Evolutionary conservation across 2,329 filamentous ascomycete genomes (phyloP), one percentile per base, ranked within the genome.

Genomic region (Fusarium brevicatenulatum): DNA sequence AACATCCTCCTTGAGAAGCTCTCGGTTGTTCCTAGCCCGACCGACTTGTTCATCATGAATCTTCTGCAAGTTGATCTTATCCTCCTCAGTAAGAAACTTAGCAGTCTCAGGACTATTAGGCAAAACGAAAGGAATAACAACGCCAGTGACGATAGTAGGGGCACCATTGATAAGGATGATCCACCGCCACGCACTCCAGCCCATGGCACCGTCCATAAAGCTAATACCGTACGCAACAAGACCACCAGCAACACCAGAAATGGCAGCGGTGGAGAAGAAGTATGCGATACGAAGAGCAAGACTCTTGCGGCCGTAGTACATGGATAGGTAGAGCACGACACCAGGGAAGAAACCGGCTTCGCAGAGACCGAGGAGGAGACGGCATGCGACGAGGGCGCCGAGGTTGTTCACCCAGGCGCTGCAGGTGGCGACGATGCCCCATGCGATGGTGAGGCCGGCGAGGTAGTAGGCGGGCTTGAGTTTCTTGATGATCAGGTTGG

Each of bases 181-280:
- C 91, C 90, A 92, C 39, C 91, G 81, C 91, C 91, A 92, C 3
- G 88, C 91, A n/a, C 83, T 80, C 65, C 87, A 83, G 6, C 89
- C 89, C 3, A 83, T 80, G 4, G 87, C 76, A 1, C 89, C 89
- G 63, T 91, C 87, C 86, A 92, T 90, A 75, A 88, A 88, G 1
- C 88, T 88, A 69, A 92, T 90, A 0, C 84, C 90, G 66, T 90
- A 92, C 0, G 91, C 91, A 2, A 93, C 83, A 0, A 92, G 83
- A 1, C 91, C 91, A 30, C 90, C 90, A 56, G 85, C 90, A 4
- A 90, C 90, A 10, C 91, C 91, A 2, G 90, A 88, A 3, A 91
- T 80, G 0, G 91, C 90, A 5, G 90, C 86, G 1, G 84, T 85
- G 11, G 87, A 85, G 77, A 91, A 91, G 5, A 92, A 84, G 71